Evolutionary conservation across 2,329 filamentous ascomycete genomes (phyloP), one percentile per base, ranked within the genome.

Genomic region (Botrytis cinerea): DNA sequence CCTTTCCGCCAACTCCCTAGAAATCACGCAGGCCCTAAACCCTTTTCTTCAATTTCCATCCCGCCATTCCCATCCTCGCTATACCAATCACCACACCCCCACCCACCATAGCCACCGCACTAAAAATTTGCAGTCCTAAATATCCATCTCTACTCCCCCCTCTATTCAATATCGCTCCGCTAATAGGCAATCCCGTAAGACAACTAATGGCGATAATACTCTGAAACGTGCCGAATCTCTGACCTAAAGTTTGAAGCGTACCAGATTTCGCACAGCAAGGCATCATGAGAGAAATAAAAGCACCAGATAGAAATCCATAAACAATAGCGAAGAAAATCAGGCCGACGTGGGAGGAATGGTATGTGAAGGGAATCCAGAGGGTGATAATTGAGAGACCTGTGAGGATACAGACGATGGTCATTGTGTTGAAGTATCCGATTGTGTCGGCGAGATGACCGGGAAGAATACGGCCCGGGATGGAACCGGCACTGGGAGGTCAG

Each of bases 251-350:
- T 22, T 80, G 78, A 4, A 82, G 70, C n/a, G 57, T 77, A 0
- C 81, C 81, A 3, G 77, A 71, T 78, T 93, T 90, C 1, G 90
- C 90, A 45, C 93, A 84, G 28, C 91, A 83, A 0, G 90, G 86
- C 0, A 91, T 89, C 0, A 85, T 84, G 5, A 93, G 82, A 0
- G 87, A 87, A 57, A 92, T 87, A 76, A 89, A 91, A 4, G 87
- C 87, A 25, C 91, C 92, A 0, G 87, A 89, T 32, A 85, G 85
- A 79, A 93, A 92, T 28, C 91, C 92, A 76, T 91, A 93, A 18
- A 92, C 80, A 79, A 92, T 93, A 40, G 88, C 84, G 69, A 92
- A 85, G 73, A 91, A 87, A 2, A 87, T 85, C 0, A 85, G 85
- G 40, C 72, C 80, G 3, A 71, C 32, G 4, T 74, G 77, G 0